phyloP scores from a whole-genome alignment of 2,329 filamentous ascomycete genomes.

The Paracamarosporium sp. region DNA sequence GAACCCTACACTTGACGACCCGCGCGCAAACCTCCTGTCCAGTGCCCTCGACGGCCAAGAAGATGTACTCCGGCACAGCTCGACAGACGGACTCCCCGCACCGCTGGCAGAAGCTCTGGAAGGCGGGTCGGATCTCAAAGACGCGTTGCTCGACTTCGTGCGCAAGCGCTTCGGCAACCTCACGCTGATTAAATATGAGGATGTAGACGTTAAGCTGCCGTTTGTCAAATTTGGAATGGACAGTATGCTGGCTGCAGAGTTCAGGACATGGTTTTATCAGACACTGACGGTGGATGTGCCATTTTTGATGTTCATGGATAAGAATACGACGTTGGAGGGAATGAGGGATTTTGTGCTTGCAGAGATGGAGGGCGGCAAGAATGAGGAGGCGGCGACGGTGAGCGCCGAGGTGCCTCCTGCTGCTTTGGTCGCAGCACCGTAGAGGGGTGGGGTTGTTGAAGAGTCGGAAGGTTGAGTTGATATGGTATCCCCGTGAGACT shows the following conservation, averaged over 20 bases:
- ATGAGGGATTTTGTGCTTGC: neutral
- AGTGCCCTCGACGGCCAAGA: neutral
- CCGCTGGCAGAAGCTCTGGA: neutral
- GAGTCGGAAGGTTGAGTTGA: too few relatives aligned
- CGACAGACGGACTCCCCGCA: neutral
- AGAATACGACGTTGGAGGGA: neutral
- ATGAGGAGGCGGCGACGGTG: too few relatives aligned
- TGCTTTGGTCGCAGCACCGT: too few relatives aligned
- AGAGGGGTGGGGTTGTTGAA: too few relatives aligned
- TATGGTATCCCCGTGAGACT: too few relatives aligned
- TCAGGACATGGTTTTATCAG: slow-evolving; percentile 11
- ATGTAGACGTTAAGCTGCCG: slow-evolving; percentile 12
- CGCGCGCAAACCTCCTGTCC: neutral
- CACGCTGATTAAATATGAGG: slow-evolving; percentile 7
- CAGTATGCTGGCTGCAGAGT: slow-evolving; percentile 13
- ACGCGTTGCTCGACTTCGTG: neutral
- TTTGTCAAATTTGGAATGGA: slow-evolving; percentile 14
- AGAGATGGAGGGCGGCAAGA: too few relatives aligned
- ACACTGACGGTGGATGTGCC: slow-evolving; percentile 12
- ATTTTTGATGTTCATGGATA: slow-evolving; percentile 11
- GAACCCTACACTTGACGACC: neutral
- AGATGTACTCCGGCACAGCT: neutral
- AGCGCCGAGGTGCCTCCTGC: too few relatives aligned
- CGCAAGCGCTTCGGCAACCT: slow-evolving; percentile 12
- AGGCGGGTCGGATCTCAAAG: neutral